These are phyloP conservation scores for Corallochytrium limacisporum DNA, from an alignment of 78 protist genomes.

Conservation along the genomic window DNA sequence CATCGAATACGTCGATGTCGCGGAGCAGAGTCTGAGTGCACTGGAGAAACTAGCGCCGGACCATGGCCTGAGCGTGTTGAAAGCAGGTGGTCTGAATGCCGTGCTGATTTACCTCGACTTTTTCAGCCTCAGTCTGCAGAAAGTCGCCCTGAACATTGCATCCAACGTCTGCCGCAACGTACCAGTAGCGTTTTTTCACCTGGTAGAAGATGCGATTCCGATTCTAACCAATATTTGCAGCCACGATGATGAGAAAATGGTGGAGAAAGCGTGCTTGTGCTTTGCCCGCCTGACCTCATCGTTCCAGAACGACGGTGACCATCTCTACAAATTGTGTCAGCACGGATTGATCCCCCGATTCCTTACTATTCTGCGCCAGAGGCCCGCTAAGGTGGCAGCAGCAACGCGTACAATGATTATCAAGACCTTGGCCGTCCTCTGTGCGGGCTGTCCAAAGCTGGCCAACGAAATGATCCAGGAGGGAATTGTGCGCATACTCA, in stretches of 20 bases:
- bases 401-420: conserved; percentile 10
- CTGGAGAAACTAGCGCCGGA: conserved; percentile 56
- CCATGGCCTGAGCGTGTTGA: not conserved
- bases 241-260: conserved; percentile 25
- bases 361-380: not conserved
- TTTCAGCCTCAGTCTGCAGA: conserved; percentile 50
- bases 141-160: conserved; percentile 51
- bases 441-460: not conserved
- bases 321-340: not conserved
- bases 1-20: conserved; percentile 76
- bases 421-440: not conserved
- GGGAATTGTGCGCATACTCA: no score
- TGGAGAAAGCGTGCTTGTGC: conserved; percentile 20
- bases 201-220: conserved; percentile 50
- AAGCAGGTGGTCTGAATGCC: conserved; percentile 71
- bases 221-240: conserved; percentile 30
- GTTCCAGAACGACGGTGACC: not conserved
- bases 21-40: conserved; percentile 70
- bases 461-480: not conserved
- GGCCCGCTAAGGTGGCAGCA: not conserved
- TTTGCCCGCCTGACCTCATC: conserved; percentile 11
- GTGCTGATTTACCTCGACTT: conserved; percentile 65
- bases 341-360: not conserved
- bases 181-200: conserved; percentile 37
- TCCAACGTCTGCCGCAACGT: conserved; percentile 39